A percentile compares a stretch with the other conserved stretches of the same genome.
Conservation (phyloP, 1,139 yeast genomes). For the Candida pseudocylindracea region DNA sequence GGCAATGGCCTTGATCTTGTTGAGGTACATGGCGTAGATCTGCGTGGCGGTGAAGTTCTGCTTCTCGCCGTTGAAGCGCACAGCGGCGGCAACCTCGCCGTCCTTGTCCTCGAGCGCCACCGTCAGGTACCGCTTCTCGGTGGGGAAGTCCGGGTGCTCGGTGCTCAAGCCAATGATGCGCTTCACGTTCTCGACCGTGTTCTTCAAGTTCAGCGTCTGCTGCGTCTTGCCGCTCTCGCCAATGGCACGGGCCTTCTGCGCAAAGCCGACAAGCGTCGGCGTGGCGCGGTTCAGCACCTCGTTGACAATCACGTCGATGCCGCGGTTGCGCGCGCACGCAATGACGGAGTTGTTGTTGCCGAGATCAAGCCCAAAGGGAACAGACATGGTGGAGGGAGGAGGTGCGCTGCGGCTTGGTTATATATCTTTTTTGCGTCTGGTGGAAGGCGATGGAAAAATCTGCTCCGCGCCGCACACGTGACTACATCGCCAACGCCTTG, state of each 20-base stretch:
- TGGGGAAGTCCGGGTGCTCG: constrained; percentile 56
- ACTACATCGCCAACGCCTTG: too few relatives aligned
- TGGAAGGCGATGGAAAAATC: background rate
- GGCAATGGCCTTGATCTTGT: constrained; percentile 71
- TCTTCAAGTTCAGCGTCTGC: constrained; percentile 88
- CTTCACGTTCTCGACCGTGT: constrained; percentile 86
- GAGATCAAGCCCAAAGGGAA: constrained; percentile 96
- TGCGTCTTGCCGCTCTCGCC: constrained; percentile 95
- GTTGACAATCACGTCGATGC: constrained; percentile 93
- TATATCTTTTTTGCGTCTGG: background rate
- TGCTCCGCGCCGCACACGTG: background rate
- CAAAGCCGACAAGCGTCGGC: constrained; percentile 88
- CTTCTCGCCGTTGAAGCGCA: constrained; percentile 63
- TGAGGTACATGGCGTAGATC: constrained; percentile 83
- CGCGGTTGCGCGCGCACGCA: constrained; percentile 97
- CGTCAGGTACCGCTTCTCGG: constrained; percentile 55
- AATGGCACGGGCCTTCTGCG: constrained; percentile 66
- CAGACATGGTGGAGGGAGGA: constrained; percentile 14
- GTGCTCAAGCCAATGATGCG: constrained; percentile 67
- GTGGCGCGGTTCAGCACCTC: constrained; percentile 97
- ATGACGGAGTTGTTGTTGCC: constrained; percentile 88
- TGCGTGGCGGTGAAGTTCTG: constrained; percentile 72
- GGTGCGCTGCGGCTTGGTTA: background rate
- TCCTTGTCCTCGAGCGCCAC: constrained; percentile 46
- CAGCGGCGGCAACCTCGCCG: constrained; percentile 70